phyloP scores from a whole-genome alignment of 169 alveolate genomes.

The Cryptosporidium xiaoi region DNA sequence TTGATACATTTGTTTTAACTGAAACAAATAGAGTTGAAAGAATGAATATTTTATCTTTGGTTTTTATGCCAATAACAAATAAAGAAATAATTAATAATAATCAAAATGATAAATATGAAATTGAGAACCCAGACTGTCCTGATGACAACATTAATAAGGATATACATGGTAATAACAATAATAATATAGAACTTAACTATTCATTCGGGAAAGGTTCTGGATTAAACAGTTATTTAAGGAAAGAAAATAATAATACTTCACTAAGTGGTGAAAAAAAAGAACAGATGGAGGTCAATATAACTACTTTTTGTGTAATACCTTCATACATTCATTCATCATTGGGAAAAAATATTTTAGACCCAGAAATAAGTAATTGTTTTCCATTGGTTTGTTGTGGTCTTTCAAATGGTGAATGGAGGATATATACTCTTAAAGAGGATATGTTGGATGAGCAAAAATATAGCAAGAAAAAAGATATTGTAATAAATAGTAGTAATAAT shows the following conservation, averaged over 20 bases:
- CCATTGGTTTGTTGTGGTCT: conserved; percentile 59
- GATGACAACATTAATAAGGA: neutral
- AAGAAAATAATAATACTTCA: neutral
- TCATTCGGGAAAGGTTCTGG: conserved; percentile 37
- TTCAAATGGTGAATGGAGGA: conserved; percentile 73
- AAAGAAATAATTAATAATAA: neutral
- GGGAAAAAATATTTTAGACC: conserved; percentile 7
- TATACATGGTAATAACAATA: neutral
- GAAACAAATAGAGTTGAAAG: neutral
- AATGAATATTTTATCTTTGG: conserved; percentile 21
- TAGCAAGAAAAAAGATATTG: neutral
- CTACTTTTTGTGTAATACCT: conserved; percentile 49
- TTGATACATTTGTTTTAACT: conserved; percentile 15
- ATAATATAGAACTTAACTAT: conserved; percentile 2
- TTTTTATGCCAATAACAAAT: conserved; percentile 41
- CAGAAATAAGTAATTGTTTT: conserved; percentile 13
- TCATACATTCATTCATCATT: conserved; percentile 12
- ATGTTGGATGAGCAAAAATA: neutral
- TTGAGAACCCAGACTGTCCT: neutral
- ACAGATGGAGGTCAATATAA: neutral
- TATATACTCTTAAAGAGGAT: conserved; percentile 31
- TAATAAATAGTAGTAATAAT: neutral
- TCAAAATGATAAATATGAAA: neutral
- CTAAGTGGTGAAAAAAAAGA: neutral
- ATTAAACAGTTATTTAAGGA: neutral